A percentile compares a stretch with the other conserved stretches of the same genome.
phyloP scores from a whole-genome alignment of 2,329 filamentous ascomycete species.

The Ophiostoma himal-ulmi region DNA sequence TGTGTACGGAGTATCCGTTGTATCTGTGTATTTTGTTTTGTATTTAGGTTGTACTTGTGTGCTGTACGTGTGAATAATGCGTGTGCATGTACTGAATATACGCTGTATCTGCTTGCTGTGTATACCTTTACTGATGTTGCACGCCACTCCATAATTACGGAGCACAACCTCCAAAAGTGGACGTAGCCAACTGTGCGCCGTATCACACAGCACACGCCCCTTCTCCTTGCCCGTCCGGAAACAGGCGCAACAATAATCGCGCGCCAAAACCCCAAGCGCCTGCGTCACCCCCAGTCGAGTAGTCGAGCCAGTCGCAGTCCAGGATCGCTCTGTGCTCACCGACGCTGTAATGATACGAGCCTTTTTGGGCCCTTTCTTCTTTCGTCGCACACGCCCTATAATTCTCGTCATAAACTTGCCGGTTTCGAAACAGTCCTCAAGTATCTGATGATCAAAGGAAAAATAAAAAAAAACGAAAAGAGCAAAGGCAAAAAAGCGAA shows the following conservation, averaged over 20 bases:
- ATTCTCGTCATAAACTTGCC: not conserved
- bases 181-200: not conserved
- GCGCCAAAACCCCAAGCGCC: conserved; percentile 18
- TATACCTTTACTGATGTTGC: not conserved
- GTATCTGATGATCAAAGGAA: no score
- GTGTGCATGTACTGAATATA: not conserved
- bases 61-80: not conserved
- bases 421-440: no score
- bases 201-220: conserved; percentile 2
- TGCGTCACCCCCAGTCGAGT: not conserved
- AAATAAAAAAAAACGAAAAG: not conserved
- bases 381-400: not conserved
- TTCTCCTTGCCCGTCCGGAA: conserved; percentile 1
- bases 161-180: conserved; percentile 8
- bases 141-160: conserved; percentile 2
- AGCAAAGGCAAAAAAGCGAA: not conserved
- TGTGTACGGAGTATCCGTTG: not conserved
- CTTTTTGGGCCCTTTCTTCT: not conserved
- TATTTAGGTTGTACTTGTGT: not conserved
- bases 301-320: not conserved
- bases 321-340: not conserved
- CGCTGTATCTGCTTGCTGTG: conserved; percentile 4
- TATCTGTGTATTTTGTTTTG: conserved; percentile 5
- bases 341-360: not conserved
- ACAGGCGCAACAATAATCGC: conserved; percentile 15